Evolutionary conservation across 2,329 filamentous ascomycete genomes (phyloP).

Genomic region (Ilyonectria robusta): DNA sequence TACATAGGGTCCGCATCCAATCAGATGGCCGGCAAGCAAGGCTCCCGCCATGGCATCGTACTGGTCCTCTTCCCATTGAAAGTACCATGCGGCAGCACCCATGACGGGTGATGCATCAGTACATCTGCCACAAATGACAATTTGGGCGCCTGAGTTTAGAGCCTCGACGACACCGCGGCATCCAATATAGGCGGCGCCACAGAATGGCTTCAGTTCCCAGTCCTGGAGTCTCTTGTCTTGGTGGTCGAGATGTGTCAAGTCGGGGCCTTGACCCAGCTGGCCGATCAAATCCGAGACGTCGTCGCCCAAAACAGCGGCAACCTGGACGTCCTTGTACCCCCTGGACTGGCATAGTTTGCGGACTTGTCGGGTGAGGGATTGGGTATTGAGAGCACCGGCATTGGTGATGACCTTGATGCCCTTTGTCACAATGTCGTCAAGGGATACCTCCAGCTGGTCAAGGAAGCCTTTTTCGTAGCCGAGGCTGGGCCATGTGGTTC

Average conservation of each 20-base stretch:
- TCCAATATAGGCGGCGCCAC: constrained; percentile 63
- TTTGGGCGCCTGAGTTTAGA: constrained; percentile 59
- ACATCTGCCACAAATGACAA: constrained; percentile 65
- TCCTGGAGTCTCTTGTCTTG: constrained; percentile 47
- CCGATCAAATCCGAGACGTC: constrained; percentile 52
- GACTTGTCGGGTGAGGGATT: constrained; percentile 49
- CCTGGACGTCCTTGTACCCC: constrained; percentile 49
- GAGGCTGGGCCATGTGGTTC: constrained; percentile 16
- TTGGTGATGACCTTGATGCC: constrained; percentile 58
- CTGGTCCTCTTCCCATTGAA: constrained; percentile 47
- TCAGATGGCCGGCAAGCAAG: constrained; percentile 1
- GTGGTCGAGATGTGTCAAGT: constrained; percentile 49
- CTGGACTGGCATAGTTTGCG: constrained; percentile 48
- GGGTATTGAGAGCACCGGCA: constrained; percentile 57
- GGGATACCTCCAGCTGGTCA: constrained; percentile 59
- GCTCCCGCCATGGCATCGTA: not conserved
- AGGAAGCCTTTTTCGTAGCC: constrained; percentile 57
- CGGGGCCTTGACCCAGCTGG: constrained; percentile 27
- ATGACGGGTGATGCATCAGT: constrained; percentile 67
- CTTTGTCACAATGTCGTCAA: constrained; percentile 53
- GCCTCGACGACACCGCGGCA: constrained; percentile 62
- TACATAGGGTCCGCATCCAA: not conserved
- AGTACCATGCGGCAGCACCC: constrained; percentile 69
- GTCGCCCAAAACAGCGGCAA: constrained; percentile 57
- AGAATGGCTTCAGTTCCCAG: constrained; percentile 48